These are phyloP conservation scores for Rhinocladiella mackenziei DNA, from an alignment of 2,329 filamentous ascomycete species.

Conservation along the genomic window DNA sequence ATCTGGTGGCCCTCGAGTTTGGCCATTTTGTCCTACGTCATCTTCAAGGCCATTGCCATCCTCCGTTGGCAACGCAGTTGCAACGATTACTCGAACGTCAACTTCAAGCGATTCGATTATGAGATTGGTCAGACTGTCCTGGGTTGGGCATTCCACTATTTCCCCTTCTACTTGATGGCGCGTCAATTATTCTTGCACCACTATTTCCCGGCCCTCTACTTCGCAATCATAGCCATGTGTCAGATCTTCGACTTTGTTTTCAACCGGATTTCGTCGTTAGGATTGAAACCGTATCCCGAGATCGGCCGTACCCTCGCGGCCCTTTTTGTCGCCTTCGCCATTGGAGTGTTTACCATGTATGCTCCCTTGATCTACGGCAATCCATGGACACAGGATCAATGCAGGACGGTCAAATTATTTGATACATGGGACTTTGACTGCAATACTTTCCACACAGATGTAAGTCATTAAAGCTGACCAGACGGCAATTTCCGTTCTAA, in stretches of 20 bases:
- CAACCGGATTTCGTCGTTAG: slow-evolving; percentile 65
- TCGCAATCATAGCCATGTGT: slow-evolving; percentile 82
- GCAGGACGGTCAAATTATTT: slow-evolving; percentile 81
- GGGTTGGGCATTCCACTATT: slow-evolving; percentile 97
- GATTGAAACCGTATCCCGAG: slow-evolving; percentile 64
- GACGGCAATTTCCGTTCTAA: too few relatives aligned
- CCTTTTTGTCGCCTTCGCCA: slow-evolving; percentile 67
- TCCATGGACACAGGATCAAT: slow-evolving; percentile 84
- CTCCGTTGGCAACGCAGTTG: slow-evolving; percentile 93
- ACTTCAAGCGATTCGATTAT: slow-evolving; percentile 96
- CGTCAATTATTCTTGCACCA: slow-evolving; percentile 97
- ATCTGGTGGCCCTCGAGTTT: slow-evolving; percentile 89
- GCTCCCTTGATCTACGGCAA: slow-evolving; percentile 90
- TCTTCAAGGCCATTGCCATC: slow-evolving; percentile 83
- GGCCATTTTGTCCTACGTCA: slow-evolving; percentile 69
- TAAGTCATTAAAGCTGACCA: slow-evolving; percentile 54
- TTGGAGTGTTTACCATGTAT: slow-evolving; percentile 77
- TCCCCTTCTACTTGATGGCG: slow-evolving; percentile 97
- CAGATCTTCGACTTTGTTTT: slow-evolving; percentile 85
- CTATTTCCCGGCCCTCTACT: slow-evolving; percentile 96
- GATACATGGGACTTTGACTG: slow-evolving; percentile 96
- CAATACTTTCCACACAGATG: slow-evolving; percentile 81
- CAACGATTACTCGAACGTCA: slow-evolving; percentile 74
- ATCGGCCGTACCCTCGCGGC: slow-evolving; percentile 72
- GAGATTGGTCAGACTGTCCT: slow-evolving; percentile 87